Evolutionary conservation across 2,329 filamentous ascomycete species (phyloP), one percentile per base, ranked within the genome.

Genomic region (Emergomyces orientalis): DNA sequence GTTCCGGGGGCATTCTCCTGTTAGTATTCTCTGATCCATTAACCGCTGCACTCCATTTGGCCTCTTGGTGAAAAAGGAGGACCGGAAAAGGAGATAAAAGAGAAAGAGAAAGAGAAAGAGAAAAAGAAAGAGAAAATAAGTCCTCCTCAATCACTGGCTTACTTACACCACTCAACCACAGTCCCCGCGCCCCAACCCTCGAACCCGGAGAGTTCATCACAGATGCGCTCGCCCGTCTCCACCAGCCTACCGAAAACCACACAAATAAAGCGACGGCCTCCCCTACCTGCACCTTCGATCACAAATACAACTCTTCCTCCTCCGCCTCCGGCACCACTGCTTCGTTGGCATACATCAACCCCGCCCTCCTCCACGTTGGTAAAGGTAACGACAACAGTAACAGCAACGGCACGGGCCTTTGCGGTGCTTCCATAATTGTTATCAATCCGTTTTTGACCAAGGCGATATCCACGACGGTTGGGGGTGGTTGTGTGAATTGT

Each of bases 401-500:
- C 30, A 22, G 45, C 43, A 43, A 62, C 43, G 59, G 60, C 8
- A 39, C 55, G 11, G 56, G 59, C 9, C 41, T 62, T 43, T 66
- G 65, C 54, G 60, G 63, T 13, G 39, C 58, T 30, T 30, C 32
- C 25, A 63, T 66, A 45, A 54, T 32, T 13, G 65, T 62, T 39
- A 64, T 22, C 30, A 67, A 67, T 60, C 62, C 51, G 13, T 25
- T 25, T n/a, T 65, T 51, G 47, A 65, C 59, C 19, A 62, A 61
- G 14, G 62, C 55, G 2, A 14, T 63, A 27, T n/a, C 34, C 11
- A 63, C 61, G 1, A 63, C 45, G 6, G 59, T 66, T 25, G 63
- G 56, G 6, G 65, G 65, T 58, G 62, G 64, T 34, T 67, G 65
- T 47, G 32, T 22, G 27, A 60, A 41, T 13, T 67, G 65, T 51